A percentile compares a stretch with the other conserved stretches of the same genome.
Conservation (phyloP, 2,329 filamentous ascomycete species). For the Huntiella moniliformis region DNA sequence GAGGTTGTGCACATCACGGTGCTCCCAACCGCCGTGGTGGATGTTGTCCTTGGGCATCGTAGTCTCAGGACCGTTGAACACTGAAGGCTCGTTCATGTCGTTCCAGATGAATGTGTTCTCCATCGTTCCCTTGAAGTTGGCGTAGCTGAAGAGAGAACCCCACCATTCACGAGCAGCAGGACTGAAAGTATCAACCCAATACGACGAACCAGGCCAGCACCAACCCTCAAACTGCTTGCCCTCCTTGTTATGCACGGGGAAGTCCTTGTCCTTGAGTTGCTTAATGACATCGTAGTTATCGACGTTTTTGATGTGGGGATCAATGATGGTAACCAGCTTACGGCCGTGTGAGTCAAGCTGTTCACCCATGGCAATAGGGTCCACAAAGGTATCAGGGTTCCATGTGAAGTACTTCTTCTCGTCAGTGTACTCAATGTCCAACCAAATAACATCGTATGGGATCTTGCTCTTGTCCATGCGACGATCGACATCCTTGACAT, state of each 20-base stretch:
- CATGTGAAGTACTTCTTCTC: constrained; percentile 97
- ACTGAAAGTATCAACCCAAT: constrained; percentile 95
- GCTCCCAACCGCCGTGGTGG: constrained; percentile 82
- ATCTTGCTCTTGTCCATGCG: constrained; percentile 93
- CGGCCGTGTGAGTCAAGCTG: constrained; percentile 70
- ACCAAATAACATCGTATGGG: constrained; percentile 97
- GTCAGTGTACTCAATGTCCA: constrained; percentile 94
- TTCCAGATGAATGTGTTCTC: constrained; percentile 94
- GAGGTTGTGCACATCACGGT: constrained; percentile 88
- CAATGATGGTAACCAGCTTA: constrained; percentile 86
- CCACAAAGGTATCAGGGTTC: constrained; percentile 72
- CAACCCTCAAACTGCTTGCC: constrained; percentile 80
- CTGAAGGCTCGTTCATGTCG: constrained; percentile 98
- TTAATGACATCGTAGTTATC: constrained; percentile 58
- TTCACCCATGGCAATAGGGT: constrained; percentile 74
- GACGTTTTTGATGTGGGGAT: constrained; percentile 93
- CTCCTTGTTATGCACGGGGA: constrained; percentile 81
- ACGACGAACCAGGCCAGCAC: constrained; percentile 95
- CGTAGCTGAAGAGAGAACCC: constrained; percentile 72
- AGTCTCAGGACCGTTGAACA: constrained; percentile 95
- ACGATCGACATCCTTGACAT: constrained; percentile 88
- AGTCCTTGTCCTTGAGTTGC: constrained; percentile 64
- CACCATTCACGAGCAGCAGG: constrained; percentile 86
- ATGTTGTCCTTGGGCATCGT: constrained; percentile 99
- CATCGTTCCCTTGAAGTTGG: constrained; percentile 67